Evolutionary conservation across 257 asterid genomes (phyloP).

Genomic region (Ocimum tenuiflorum): DNA sequence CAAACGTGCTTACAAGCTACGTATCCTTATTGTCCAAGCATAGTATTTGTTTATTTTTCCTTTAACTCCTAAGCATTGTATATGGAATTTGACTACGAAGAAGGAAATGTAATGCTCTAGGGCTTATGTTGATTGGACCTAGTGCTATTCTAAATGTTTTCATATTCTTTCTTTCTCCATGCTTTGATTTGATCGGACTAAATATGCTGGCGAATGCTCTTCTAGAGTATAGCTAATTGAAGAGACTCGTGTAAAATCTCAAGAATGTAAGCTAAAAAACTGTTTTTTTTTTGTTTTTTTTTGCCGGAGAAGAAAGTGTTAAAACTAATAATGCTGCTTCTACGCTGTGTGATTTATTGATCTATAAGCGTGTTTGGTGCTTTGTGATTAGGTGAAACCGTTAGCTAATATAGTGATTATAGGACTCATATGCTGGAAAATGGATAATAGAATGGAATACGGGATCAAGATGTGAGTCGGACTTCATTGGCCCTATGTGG

Average conservation of each 20-base stretch:
- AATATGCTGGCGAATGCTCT: not conserved
- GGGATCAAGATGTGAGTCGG: not conserved
- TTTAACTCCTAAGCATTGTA: not conserved
- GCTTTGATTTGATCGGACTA: too few species aligned
- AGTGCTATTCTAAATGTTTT: constrained; percentile 8
- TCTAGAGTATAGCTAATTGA: not conserved
- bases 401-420: not conserved
- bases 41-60: not conserved
- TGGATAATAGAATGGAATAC: constrained; percentile 1
- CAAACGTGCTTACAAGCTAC: constrained; percentile 98
- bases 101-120: not conserved
- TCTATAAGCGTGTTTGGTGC: constrained; percentile 1
- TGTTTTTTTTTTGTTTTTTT: not conserved
- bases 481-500: not conserved
- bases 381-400: constrained; percentile 9
- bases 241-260: not conserved
- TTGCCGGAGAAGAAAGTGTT: not conserved
- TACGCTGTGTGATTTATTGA: not conserved
- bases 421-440: not conserved
- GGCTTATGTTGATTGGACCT: constrained; percentile 29
- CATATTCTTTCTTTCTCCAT: not conserved
- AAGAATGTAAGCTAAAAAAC: constrained; percentile 16
- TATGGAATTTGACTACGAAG: constrained; percentile 10
- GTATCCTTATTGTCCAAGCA: constrained; percentile 57
- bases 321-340: not conserved